Evolutionary conservation across 2,329 filamentous ascomycete species (phyloP).

Genomic region (Neofusicoccum kwambonambiense): DNA sequence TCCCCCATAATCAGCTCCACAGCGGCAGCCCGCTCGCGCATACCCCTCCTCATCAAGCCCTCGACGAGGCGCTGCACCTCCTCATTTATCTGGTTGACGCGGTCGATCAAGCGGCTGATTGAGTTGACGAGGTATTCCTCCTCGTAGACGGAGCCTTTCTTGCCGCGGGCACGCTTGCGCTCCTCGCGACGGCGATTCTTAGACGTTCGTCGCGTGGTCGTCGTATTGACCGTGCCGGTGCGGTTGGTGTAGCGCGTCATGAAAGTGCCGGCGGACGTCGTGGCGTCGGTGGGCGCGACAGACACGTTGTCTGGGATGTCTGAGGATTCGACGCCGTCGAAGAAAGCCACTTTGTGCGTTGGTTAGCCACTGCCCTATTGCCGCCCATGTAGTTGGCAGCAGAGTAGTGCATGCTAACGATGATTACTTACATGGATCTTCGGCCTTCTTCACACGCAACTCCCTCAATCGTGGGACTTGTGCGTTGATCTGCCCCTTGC

Average conservation of each 20-base stretch:
- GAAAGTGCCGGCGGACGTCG: slow-evolving; percentile 74
- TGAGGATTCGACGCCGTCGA: slow-evolving; percentile 63
- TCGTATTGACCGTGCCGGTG: slow-evolving; percentile 68
- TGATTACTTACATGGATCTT: slow-evolving; percentile 61
- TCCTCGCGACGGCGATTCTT: slow-evolving; percentile 90
- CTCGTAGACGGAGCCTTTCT: slow-evolving; percentile 97
- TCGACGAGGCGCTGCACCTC: slow-evolving; percentile 75
- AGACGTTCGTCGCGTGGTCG: slow-evolving; percentile 73
- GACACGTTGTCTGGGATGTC: slow-evolving; percentile 92
- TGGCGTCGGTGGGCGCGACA: slow-evolving; percentile 79
- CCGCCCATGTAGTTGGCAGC: neutral
- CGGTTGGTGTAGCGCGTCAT: slow-evolving; percentile 91
- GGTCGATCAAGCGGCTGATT: slow-evolving; percentile 76
- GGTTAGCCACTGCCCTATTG: neutral
- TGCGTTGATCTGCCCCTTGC: slow-evolving; percentile 76
- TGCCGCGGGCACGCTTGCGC: slow-evolving; percentile 88
- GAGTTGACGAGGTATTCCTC: slow-evolving; percentile 95
- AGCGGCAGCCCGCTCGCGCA: slow-evolving; percentile 82
- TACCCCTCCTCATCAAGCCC: slow-evolving; percentile 73
- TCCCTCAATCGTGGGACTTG: slow-evolving; percentile 86
- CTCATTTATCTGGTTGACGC: slow-evolving; percentile 68
- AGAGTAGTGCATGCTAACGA: neutral
- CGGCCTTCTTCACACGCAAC: slow-evolving; percentile 73
- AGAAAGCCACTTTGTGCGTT: slow-evolving; percentile 63
- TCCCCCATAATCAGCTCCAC: slow-evolving; percentile 73